Conservation (phyloP, 192 early-diverging fungal species). For the Linnemannia exigua region DNA sequence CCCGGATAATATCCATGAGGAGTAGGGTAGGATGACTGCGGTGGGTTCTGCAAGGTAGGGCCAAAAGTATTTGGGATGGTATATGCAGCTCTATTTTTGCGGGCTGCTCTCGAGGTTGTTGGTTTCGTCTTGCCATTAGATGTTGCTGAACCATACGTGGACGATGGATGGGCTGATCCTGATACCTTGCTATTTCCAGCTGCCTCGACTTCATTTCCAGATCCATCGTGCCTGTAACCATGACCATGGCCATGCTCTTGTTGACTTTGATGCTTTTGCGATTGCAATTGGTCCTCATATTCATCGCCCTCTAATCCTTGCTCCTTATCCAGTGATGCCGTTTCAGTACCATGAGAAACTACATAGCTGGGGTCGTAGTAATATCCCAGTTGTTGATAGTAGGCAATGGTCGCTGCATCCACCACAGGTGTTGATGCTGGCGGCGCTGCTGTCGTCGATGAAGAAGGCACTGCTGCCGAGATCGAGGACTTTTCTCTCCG, state of each 20-base stretch:
- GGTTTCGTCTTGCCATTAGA: background rate
- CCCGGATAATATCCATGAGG: conserved; percentile 20
- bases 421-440: background rate
- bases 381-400: conserved; percentile 49
- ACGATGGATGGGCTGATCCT: background rate
- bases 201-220: background rate
- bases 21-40: background rate
- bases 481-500: background rate
- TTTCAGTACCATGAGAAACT: background rate
- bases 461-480: background rate
- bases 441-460: background rate
- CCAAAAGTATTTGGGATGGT: background rate
- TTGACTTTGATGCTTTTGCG: conserved; percentile 3
- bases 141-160: background rate
- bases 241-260: background rate
- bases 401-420: conserved; percentile 48
- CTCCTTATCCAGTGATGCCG: background rate
- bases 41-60: background rate
- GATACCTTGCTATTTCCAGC: background rate
- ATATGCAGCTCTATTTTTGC: background rate
- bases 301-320: conserved; percentile 15
- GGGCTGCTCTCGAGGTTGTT: background rate
- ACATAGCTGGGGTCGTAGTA: conserved; percentile 42
- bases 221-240: background rate
- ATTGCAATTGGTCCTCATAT: conserved; percentile 4